phyloP scores from a whole-genome alignment of 1,284 basidiomycete species.

The Ustilago hordei region DNA sequence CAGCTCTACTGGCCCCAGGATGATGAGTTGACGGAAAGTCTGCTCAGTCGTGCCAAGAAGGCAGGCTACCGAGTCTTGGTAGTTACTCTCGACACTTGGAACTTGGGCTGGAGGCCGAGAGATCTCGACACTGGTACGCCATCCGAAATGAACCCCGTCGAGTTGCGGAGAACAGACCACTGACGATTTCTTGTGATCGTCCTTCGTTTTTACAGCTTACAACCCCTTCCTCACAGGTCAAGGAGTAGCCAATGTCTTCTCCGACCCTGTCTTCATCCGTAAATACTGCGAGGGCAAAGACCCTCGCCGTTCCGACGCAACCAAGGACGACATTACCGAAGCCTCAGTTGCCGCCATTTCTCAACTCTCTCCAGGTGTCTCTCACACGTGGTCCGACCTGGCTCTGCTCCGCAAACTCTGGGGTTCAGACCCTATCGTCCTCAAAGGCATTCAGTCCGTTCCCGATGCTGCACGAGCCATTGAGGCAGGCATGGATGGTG shows the following conservation, averaged over 20 bases:
- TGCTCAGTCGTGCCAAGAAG: constrained; percentile 77
- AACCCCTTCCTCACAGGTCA: constrained; percentile 76
- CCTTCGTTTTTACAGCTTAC: constrained; percentile 71
- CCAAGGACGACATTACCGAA: constrained; percentile 53
- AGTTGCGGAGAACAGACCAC: neutral
- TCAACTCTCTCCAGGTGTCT: constrained; percentile 58
- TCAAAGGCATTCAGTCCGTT: constrained; percentile 63
- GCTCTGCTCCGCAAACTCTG: constrained; percentile 54
- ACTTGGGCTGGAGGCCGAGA: constrained; percentile 53
- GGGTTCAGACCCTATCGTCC: constrained; percentile 60
- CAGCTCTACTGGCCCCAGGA: constrained; percentile 73
- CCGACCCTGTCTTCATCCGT: constrained; percentile 62
- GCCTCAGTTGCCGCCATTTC: constrained; percentile 54
- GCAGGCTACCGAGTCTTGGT: constrained; percentile 78
- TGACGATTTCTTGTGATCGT: neutral
- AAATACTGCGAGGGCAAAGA: constrained; percentile 33
- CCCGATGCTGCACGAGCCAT: constrained; percentile 59
- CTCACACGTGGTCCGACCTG: constrained; percentile 62
- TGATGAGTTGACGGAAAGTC: constrained; percentile 76
- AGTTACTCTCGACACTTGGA: constrained; percentile 65
- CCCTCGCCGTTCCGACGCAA: constrained; percentile 45
- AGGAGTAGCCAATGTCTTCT: constrained; percentile 61
- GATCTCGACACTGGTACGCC: constrained; percentile 47
- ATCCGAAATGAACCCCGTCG: neutral
- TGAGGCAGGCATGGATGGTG: constrained; percentile 61